These are phyloP conservation scores for Fusarium neocosmosporiellum DNA, from an alignment of 2,329 filamentous ascomycete species.

Conservation along the genomic window DNA sequence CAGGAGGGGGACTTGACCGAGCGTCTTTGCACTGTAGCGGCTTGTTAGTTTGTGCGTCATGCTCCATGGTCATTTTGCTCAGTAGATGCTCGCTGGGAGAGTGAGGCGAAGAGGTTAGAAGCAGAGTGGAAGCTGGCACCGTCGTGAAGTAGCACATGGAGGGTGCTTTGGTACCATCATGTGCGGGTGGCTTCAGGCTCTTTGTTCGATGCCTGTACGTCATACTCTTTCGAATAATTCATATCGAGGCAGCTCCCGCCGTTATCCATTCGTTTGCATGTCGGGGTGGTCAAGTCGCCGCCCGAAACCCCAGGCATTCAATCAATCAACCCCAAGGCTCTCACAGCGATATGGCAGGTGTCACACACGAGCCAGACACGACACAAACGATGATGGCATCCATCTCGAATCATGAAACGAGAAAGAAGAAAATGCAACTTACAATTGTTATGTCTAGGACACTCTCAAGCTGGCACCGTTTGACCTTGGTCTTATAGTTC, in stretches of 20 bases:
- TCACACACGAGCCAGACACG: not conserved
- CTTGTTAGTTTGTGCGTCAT: conserved; percentile 15
- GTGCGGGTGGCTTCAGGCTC: not conserved
- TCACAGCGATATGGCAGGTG: not conserved
- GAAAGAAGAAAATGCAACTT: not conserved
- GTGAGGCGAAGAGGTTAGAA: not conserved
- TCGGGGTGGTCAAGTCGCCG: conserved; percentile 2
- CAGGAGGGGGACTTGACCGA: not conserved
- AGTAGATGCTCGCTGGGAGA: not conserved
- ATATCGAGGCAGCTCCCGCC: not conserved
- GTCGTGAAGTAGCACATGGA: not conserved
- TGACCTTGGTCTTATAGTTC: not conserved
- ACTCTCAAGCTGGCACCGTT: not conserved
- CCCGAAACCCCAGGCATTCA: conserved; percentile 10
- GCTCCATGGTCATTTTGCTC: conserved; percentile 1
- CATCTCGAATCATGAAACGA: not conserved
- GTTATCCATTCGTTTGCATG: not conserved
- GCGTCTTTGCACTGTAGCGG: conserved; percentile 10
- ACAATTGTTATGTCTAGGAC: not conserved
- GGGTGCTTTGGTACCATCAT: not conserved
- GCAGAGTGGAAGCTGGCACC: conserved; percentile 1
- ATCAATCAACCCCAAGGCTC: not conserved
- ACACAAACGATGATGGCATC: not conserved
- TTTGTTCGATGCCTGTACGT: not conserved
- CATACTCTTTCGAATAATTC: not conserved